Conservation (phyloP, 805 yeast genomes). For the Pichia thaimueangensis region DNA sequence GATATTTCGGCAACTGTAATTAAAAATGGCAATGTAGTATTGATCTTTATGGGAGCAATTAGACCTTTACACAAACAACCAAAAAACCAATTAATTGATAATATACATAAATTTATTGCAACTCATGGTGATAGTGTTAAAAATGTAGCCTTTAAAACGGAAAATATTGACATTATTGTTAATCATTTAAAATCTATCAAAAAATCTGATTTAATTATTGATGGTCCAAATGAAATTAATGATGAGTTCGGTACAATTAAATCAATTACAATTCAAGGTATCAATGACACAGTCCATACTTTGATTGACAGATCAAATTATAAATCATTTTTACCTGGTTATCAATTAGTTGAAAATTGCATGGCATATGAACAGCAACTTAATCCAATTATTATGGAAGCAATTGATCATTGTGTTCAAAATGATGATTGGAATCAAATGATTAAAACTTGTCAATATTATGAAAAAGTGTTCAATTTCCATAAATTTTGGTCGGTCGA, state of each 20-base stretch:
- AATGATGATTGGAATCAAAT: slow-evolving; percentile 67
- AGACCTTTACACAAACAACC: slow-evolving; percentile 17
- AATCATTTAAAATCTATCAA: slow-evolving; percentile 1
- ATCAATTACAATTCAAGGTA: slow-evolving; percentile 44
- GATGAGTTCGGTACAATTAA: slow-evolving; percentile 49
- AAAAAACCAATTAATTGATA: slow-evolving; percentile 17
- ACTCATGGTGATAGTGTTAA: slow-evolving; percentile 77
- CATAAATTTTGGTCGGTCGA: slow-evolving; percentile 83
- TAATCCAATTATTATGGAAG: slow-evolving; percentile 28
- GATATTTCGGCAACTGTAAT: slow-evolving; percentile 55
- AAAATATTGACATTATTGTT: slow-evolving; percentile 30
- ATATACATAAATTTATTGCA: slow-evolving; percentile 40
- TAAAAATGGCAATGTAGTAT: slow-evolving; percentile 44
- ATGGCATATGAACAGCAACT: slow-evolving; percentile 2
- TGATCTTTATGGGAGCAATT: slow-evolving; percentile 42
- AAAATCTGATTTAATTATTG: slow-evolving; percentile 2
- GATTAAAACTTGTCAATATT: slow-evolving; percentile 51
- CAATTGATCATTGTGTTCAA: slow-evolving; percentile 77
- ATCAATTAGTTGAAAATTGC: slow-evolving; percentile 10
- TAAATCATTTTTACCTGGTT: slow-evolving; percentile 25
- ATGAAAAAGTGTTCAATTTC: slow-evolving; percentile 62
- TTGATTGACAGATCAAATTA: slow-evolving; percentile 40
- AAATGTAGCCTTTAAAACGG: slow-evolving; percentile 65
- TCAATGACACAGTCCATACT: slow-evolving; percentile 67
- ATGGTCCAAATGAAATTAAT: slow-evolving; percentile 32